Base-by-base conservation (phyloP, 306 rosid genomes). In the Gastrolobium villosum region DNA sequence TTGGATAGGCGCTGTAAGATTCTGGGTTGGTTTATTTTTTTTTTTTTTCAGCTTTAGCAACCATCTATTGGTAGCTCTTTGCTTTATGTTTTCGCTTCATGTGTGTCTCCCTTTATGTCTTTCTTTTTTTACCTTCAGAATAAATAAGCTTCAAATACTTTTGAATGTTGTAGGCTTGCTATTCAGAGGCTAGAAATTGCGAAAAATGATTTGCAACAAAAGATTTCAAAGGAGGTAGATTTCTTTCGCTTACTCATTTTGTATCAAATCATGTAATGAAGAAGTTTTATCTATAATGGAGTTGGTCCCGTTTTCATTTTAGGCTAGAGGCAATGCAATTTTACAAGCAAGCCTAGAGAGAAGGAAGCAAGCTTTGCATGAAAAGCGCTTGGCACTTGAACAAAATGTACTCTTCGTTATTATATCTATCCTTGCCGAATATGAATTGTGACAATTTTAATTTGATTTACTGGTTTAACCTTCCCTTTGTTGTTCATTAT, bases 291-390 rank as follows among this genome's bases (percentile, higher is more conserved):
- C 63, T 39, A 71, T 77, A 73, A 85, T 74, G 66, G 50, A 49
- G 69, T 76, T 63, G 63, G 13, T 40, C 60, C 13, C 79, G 65
- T 70, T 57, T 71, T 66, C 30, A 60, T 77, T 85, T 50, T 74
- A 96, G 99, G 97, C 99, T 64, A 91, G 99, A 86, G 99, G 97
- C 85, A 96, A 96, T 84, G 99, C 96, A 72, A 90, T 93, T 86
- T 84, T 96, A 85, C 99, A 93, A 85, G 99, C 98, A 80, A 93
- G 99, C 90, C 88, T 93, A 81, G 99, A 96, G 83, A 91, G 99
- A 91, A 91, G 98, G 86, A 96, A 96, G 86, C 98, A 96, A 82
- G 99, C 98, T 84, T 83, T 96, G 90, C 99, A 96, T 74, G 99
- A 96, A 85, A 86, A 98, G 74, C 98, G 98, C 64, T 75, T 96